Evolutionary conservation across 148 eudicot species (phyloP).

Genomic region (Rhododendron vialii): DNA sequence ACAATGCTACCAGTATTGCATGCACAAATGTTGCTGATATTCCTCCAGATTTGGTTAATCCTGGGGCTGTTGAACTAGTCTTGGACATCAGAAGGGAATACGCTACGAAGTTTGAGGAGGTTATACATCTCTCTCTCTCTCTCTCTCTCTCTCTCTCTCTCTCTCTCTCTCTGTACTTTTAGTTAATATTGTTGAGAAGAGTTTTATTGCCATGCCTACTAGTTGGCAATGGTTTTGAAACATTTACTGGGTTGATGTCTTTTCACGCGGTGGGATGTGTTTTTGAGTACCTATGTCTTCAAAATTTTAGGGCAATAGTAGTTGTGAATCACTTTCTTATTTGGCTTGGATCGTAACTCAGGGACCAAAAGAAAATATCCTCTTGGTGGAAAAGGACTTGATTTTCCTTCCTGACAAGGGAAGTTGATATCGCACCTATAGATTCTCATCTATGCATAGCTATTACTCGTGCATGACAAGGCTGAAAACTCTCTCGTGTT

Average conservation of each 20-base stretch:
- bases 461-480: neutral
- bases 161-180: neutral
- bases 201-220: neutral
- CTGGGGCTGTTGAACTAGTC: constrained; percentile 48
- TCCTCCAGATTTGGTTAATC: constrained; percentile 47
- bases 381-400: neutral
- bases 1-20: constrained; percentile 25
- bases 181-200: neutral
- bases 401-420: neutral
- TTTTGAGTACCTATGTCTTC: too few species aligned
- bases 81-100: constrained; percentile 79
- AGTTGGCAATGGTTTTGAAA: neutral
- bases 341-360: neutral
- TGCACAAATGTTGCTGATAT: constrained; percentile 35
- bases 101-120: constrained; percentile 77
- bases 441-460: neutral
- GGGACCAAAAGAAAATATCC: neutral
- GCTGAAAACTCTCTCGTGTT: neutral
- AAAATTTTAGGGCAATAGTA: neutral
- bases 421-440: neutral
- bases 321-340: neutral
- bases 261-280: neutral
- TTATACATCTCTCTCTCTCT: constrained; percentile 6
- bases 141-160: neutral
- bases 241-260: neutral